A percentile compares a stretch with the other conserved stretches of the same genome.
Evolutionary conservation across 2,329 filamentous ascomycete species (phyloP).

Genomic region (Aspergillus costaricaensis): DNA sequence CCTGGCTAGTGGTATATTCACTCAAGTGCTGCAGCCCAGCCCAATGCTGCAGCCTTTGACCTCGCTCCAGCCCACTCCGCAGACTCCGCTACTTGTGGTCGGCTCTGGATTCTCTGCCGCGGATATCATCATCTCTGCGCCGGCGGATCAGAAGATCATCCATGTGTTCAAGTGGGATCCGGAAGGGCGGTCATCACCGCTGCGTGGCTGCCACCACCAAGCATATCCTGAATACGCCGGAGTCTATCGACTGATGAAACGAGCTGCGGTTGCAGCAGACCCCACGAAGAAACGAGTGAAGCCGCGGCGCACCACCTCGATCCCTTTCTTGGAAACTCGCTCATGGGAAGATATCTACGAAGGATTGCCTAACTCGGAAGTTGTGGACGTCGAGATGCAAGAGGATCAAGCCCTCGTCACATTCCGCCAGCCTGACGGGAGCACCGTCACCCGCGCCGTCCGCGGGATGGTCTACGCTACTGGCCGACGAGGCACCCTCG

Average conservation of each 20-base stretch:
- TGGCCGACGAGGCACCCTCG: conserved; percentile 57
- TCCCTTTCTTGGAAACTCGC: conserved; percentile 50
- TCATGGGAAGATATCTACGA: conserved; percentile 57
- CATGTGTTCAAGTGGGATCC: conserved; percentile 64
- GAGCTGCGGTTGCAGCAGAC: conserved; percentile 40
- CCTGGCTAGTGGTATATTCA: conserved; percentile 62
- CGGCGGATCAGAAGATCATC: conserved; percentile 54
- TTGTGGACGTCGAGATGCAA: conserved; percentile 42
- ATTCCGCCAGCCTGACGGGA: conserved; percentile 48
- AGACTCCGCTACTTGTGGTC: conserved; percentile 55
- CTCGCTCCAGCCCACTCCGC: conserved; percentile 28
- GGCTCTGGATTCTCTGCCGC: conserved; percentile 65
- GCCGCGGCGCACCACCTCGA: conserved; percentile 41
- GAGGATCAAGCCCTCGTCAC: conserved; percentile 41
- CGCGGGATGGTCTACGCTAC: conserved; percentile 57
- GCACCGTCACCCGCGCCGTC: conserved; percentile 48
- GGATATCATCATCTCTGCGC: conserved; percentile 60
- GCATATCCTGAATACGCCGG: conserved; percentile 65
- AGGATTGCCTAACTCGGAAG: conserved; percentile 56
- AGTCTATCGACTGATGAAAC: conserved; percentile 63
- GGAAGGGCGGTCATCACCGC: conserved; percentile 56
- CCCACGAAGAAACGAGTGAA: conserved; percentile 25
- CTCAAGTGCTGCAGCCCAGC: conserved; percentile 55
- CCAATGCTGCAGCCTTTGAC: conserved; percentile 52
- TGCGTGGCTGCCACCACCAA: conserved; percentile 60